Percentiles rank a stretch among this genome's conserved stretches.
These are phyloP conservation scores for Globisporangium camurandrum DNA, from an alignment of 352 stramenopile genomes.

Conservation along the genomic window DNA sequence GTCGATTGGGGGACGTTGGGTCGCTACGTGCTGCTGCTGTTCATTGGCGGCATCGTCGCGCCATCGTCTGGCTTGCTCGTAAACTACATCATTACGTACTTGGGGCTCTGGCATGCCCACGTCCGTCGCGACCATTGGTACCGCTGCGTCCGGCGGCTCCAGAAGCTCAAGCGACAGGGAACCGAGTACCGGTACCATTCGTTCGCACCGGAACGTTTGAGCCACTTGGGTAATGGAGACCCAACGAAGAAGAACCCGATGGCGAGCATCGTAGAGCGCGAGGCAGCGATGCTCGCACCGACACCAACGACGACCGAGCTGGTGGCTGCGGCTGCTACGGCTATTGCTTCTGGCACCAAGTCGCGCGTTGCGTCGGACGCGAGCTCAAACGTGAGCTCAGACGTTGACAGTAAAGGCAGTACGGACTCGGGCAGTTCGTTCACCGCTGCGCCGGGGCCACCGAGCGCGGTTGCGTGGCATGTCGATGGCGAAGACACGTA, in stretches of 20 bases:
- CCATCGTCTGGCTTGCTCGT: conserved; percentile 48
- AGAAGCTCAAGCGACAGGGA: conserved; percentile 73
- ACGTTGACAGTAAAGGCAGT: conserved; percentile 43
- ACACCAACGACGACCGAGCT: not conserved
- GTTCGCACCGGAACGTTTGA: conserved; percentile 62
- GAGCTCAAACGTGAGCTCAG: conserved; percentile 3
- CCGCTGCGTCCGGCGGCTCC: conserved; percentile 56
- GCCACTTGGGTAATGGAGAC: conserved; percentile 28
- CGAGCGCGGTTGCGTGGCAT: conserved; percentile 73
- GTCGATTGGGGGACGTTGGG: conserved; percentile 50
- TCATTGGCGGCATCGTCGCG: conserved; percentile 65
- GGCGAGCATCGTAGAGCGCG: conserved; percentile 21
- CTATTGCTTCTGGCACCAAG: not conserved
- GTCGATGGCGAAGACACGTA: conserved; percentile 86
- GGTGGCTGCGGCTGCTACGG: not conserved
- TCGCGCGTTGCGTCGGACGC: conserved; percentile 10
- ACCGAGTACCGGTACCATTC: conserved; percentile 69
- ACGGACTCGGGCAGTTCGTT: conserved; percentile 57
- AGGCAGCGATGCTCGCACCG: conserved; percentile 14
- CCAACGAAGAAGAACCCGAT: conserved; percentile 13
- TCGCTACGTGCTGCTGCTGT: conserved; percentile 63
- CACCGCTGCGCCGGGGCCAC: conserved; percentile 25
- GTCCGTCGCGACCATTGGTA: conserved; percentile 82
- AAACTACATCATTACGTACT: conserved; percentile 77
- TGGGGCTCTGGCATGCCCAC: conserved; percentile 78